phyloP scores from a whole-genome alignment of 345 rosid species.

The Cardamine chenopodiifolia region DNA sequence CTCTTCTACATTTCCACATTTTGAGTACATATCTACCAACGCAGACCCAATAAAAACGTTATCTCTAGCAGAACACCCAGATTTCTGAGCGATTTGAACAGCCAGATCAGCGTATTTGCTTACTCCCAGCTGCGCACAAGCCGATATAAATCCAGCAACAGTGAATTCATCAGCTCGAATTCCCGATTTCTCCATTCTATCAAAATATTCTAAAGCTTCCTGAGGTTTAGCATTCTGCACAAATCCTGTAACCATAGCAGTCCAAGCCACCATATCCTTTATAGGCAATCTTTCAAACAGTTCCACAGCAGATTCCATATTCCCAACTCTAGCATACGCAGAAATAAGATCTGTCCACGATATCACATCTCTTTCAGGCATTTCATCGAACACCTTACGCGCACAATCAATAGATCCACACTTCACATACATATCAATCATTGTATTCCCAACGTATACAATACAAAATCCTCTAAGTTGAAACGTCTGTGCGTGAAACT shows the following conservation, averaged over 20 bases:
- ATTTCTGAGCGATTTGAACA: slow-evolving; percentile 46
- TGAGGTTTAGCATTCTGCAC: slow-evolving; percentile 75
- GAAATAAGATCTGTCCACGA: slow-evolving; percentile 71
- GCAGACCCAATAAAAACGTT: slow-evolving; percentile 74
- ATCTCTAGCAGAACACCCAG: slow-evolving; percentile 42
- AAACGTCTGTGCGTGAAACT: slow-evolving; percentile 77
- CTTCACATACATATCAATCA: slow-evolving; percentile 64
- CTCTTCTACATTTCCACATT: slow-evolving; percentile 70
- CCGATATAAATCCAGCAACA: slow-evolving; percentile 66
- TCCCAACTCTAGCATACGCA: slow-evolving; percentile 56
- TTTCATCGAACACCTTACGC: slow-evolving; percentile 72
- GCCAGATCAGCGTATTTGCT: slow-evolving; percentile 59
- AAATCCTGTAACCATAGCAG: slow-evolving; percentile 74
- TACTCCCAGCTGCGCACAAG: slow-evolving; percentile 79
- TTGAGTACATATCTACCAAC: slow-evolving; percentile 80
- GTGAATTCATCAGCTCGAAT: slow-evolving; percentile 58
- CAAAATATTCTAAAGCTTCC: slow-evolving; percentile 62
- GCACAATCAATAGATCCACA: slow-evolving; percentile 58
- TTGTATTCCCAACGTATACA: slow-evolving; percentile 62
- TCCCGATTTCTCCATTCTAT: slow-evolving; percentile 63
- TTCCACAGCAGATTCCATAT: slow-evolving; percentile 57
- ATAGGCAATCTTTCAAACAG: slow-evolving; percentile 54
- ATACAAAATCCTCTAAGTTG: slow-evolving; percentile 61
- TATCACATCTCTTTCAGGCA: slow-evolving; percentile 61
- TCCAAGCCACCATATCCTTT: slow-evolving; percentile 76